Evolutionary conservation across 208 protist species (phyloP).

Genomic region (Leishmania guyanensis): DNA sequence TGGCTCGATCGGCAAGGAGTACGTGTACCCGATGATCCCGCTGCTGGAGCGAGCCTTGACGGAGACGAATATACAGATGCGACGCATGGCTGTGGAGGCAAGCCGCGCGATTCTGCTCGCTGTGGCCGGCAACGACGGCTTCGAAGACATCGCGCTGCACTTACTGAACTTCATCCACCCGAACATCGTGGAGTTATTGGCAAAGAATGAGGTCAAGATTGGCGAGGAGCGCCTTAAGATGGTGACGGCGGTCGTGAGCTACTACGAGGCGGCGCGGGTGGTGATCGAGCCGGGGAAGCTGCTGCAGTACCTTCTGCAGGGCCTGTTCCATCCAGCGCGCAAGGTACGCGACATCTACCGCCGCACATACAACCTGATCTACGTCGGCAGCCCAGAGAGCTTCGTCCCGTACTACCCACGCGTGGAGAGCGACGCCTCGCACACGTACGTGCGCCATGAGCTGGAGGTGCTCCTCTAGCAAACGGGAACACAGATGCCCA

Average conservation of each 20-base stretch:
- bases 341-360: slow-evolving; percentile 99
- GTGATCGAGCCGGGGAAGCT: slow-evolving; percentile 94
- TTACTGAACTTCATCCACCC: slow-evolving; percentile 99
- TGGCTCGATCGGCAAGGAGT: slow-evolving; percentile 97
- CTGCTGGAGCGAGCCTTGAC: slow-evolving; percentile 99
- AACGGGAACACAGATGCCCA: background rate
- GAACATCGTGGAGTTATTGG: slow-evolving; percentile 99
- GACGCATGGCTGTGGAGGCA: slow-evolving; percentile 98
- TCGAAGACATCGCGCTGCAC: slow-evolving; percentile 96
- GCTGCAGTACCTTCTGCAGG: slow-evolving; percentile 96
- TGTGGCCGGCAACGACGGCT: slow-evolving; percentile 73
- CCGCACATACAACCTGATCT: slow-evolving; percentile 99
- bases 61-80: slow-evolving; percentile 98
- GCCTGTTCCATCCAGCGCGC: slow-evolving; percentile 98
- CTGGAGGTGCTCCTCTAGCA: slow-evolving; percentile 77
- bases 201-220: slow-evolving; percentile 83
- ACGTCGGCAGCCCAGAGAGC: slow-evolving; percentile 96
- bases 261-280: slow-evolving; percentile 97
- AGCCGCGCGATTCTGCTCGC: slow-evolving; percentile 96
- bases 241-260: slow-evolving; percentile 96
- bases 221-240: slow-evolving; percentile 87
- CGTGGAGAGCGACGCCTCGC: slow-evolving; percentile 59
- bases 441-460: slow-evolving; percentile 71
- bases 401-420: slow-evolving; percentile 95
- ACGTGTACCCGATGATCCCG: slow-evolving; percentile 97